Conservation (phyloP, 352 stramenopile genomes). For the Peronospora tabacina region DNA sequence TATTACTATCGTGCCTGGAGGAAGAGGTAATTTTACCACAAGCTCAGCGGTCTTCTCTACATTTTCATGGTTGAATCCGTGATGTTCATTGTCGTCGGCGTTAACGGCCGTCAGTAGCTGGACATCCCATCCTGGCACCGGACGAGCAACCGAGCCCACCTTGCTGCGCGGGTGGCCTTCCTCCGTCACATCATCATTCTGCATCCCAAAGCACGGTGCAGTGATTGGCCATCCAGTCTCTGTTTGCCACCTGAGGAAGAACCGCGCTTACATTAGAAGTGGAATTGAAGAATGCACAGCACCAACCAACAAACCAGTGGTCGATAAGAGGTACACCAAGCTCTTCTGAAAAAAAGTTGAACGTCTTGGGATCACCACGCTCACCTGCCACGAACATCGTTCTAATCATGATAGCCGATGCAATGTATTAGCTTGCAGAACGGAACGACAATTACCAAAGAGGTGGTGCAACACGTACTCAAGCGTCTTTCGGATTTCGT, state of each 20-base stretch:
- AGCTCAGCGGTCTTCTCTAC: conserved; percentile 56
- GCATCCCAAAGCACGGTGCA: conserved; percentile 63
- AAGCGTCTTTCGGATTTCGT: conserved; percentile 40
- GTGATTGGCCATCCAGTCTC: conserved; percentile 83
- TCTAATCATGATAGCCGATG: conserved; percentile 13
- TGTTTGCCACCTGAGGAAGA: conserved; percentile 72
- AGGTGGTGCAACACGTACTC: conserved; percentile 34
- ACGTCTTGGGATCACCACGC: conserved; percentile 79
- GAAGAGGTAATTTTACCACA: conserved; percentile 76
- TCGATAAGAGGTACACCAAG: conserved; percentile 67
- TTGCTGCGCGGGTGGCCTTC: conserved; percentile 46
- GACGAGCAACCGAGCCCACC: conserved; percentile 48
- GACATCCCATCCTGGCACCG: conserved; percentile 84
- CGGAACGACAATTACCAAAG: background rate
- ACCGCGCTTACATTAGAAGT: background rate
- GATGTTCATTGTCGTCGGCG: conserved; percentile 31
- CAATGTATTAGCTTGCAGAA: background rate
- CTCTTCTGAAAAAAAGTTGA: conserved; percentile 66
- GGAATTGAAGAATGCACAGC: background rate
- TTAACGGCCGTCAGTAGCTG: conserved; percentile 54
- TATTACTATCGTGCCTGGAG: conserved; percentile 40
- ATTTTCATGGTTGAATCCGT: conserved; percentile 44
- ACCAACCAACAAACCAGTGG: conserved; percentile 47
- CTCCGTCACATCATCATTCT: conserved; percentile 37
- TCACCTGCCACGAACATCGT: conserved; percentile 86